A percentile compares a stretch with the other conserved stretches of the same genome.
phyloP scores from a whole-genome alignment of 2,329 filamentous ascomycete genomes.

The Ceratocystis diversiconidia region DNA sequence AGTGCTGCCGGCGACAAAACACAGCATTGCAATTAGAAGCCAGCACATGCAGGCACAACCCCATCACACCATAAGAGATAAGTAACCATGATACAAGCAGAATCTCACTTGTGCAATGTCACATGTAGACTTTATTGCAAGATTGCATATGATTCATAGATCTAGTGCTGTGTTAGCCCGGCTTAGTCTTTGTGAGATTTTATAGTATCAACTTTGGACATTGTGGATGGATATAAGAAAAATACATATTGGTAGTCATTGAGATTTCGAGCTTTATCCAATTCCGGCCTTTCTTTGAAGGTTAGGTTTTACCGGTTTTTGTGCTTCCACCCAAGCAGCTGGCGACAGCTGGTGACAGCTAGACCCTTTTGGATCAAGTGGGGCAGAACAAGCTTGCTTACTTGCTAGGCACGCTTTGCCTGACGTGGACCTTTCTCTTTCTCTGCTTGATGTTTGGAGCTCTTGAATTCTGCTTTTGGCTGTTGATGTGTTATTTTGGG shows the following conservation, averaged over 20 bases:
- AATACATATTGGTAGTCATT: no score
- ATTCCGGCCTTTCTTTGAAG: neutral
- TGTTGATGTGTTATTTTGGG: neutral
- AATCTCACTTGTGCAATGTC: neutral
- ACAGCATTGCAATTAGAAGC: no score
- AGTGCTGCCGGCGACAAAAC: no score
- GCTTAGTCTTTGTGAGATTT: no score
- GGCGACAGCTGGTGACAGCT: neutral
- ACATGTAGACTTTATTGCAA: neutral
- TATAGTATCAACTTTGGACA: no score
- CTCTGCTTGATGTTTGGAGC: neutral
- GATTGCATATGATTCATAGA: neutral
- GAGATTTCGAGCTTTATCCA: neutral
- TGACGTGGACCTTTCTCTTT: slow-evolving; percentile 28
- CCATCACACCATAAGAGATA: neutral
- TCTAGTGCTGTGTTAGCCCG: neutral
- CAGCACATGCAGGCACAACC: no score
- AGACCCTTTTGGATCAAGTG: neutral
- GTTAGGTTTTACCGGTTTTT: neutral
- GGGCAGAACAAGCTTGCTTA: slow-evolving; percentile 4
- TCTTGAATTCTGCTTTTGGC: neutral
- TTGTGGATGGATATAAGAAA: no score
- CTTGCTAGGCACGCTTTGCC: slow-evolving; percentile 28
- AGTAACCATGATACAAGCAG: neutral
- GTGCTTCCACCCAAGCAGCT: neutral